Percentiles rank a stretch among this genome's conserved stretches.
Evolutionary conservation across 2,329 filamentous ascomycete species (phyloP).

Genomic region (Colletotrichum tabaci): DNA sequence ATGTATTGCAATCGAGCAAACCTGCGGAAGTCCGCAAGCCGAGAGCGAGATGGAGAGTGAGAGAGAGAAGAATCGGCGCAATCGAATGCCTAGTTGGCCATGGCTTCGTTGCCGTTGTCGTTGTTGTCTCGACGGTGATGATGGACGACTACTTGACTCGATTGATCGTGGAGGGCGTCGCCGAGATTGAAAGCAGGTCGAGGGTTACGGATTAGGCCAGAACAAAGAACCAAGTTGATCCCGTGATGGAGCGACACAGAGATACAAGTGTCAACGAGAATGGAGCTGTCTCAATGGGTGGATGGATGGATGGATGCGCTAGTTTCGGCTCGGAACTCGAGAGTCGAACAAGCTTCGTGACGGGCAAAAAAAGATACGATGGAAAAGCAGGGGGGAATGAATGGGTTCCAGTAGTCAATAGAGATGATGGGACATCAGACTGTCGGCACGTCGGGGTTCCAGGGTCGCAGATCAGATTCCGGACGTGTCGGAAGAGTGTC

Average conservation of each 20-base stretch:
- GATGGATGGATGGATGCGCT: conserved; percentile 12
- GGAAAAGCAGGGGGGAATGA: conserved; percentile 3
- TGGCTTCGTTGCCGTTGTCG: not conserved
- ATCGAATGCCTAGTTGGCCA: conserved; percentile 20
- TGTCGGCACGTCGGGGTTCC: not conserved
- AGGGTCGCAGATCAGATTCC: conserved; percentile 11
- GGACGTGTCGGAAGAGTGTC: conserved; percentile 19
- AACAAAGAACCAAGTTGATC: not conserved
- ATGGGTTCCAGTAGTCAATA: not conserved
- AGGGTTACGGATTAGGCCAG: not conserved
- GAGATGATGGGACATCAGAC: conserved; percentile 26
- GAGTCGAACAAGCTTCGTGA: conserved; percentile 1
- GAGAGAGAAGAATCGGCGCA: not conserved
- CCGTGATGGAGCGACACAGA: not conserved
- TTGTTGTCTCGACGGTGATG: conserved; percentile 6
- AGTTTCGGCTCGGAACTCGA: conserved; percentile 2
- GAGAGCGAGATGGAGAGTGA: too few relatives aligned
- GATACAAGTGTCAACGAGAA: not conserved
- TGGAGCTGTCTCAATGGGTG: conserved; percentile 13
- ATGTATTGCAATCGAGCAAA: not conserved
- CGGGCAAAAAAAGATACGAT: not conserved
- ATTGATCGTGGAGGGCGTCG: not conserved
- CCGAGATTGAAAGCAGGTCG: not conserved
- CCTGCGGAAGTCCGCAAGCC: conserved; percentile 11
- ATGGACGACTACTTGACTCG: conserved; percentile 13